Conservation (phyloP, 2,329 filamentous ascomycete genomes). For the Calonectria honghensis region DNA sequence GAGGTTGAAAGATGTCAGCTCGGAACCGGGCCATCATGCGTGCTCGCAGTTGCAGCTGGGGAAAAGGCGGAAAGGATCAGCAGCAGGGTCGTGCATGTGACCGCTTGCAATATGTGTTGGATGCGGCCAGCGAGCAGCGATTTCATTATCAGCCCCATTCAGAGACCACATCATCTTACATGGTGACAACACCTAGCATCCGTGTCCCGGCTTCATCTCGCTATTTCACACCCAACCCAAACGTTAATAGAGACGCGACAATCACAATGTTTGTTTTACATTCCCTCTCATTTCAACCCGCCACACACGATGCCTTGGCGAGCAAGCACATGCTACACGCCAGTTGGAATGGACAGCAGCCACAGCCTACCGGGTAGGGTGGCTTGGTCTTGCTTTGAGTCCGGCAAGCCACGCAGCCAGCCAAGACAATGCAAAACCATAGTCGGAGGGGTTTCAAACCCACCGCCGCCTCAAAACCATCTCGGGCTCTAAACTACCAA, state of each 20-base stretch:
- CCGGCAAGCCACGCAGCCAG: constrained; percentile 2
- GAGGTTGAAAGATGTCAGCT: constrained; percentile 14
- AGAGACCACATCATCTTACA: background rate
- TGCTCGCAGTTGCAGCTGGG: background rate
- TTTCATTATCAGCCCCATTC: background rate
- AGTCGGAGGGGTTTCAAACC: constrained; percentile 2
- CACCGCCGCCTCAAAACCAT: background rate
- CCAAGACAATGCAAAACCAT: background rate
- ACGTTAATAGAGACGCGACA: background rate
- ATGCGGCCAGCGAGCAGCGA: background rate
- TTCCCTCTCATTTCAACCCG: background rate
- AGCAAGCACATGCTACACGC: background rate
- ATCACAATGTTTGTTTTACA: background rate
- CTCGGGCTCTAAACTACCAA: background rate
- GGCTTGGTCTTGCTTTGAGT: constrained; percentile 15
- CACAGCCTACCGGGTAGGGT: background rate
- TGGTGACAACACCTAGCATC: background rate
- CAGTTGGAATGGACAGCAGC: constrained; percentile 15
- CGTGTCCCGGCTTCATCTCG: background rate
- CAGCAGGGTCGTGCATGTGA: constrained; percentile 10
- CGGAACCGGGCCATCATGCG: background rate
- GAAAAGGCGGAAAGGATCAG: background rate
- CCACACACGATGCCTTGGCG: background rate
- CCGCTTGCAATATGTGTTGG: background rate
- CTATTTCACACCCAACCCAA: background rate